Evolutionary conservation across 2,329 filamentous ascomycete species (phyloP).

Genomic region (Samsoniella hepiali): DNA sequence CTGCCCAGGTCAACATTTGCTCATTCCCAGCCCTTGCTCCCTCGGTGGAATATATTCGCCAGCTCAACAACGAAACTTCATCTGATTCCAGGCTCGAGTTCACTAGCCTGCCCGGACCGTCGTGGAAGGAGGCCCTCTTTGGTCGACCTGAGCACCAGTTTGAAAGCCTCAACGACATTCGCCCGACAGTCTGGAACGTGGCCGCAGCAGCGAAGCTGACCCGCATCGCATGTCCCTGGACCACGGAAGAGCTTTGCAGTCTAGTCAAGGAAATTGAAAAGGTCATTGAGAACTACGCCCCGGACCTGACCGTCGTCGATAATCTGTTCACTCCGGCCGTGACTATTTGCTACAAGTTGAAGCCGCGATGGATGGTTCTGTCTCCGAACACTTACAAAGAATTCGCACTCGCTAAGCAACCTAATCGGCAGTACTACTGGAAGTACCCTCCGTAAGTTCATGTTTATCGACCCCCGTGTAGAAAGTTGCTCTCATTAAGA

Average conservation of each 20-base stretch:
- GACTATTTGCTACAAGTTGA: conserved; percentile 16
- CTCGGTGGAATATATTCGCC: neutral
- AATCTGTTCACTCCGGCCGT: conserved; percentile 20
- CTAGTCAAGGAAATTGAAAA: conserved; percentile 13
- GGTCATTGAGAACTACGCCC: conserved; percentile 9
- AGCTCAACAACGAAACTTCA: neutral
- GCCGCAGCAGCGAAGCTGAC: conserved; percentile 4
- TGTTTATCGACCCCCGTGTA: neutral
- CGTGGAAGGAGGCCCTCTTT: conserved; percentile 15
- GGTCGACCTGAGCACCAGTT: conserved; percentile 6
- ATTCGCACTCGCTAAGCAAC: conserved; percentile 12
- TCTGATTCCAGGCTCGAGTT: conserved; percentile 7
- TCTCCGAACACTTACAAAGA: conserved; percentile 19
- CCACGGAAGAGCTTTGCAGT: conserved; percentile 4
- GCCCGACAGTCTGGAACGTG: conserved; percentile 16
- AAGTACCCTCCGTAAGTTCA: conserved; percentile 17
- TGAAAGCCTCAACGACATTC: neutral
- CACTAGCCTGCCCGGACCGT: neutral
- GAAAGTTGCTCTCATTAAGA: neutral
- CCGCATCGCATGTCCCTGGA: conserved; percentile 17
- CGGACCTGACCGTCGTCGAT: conserved; percentile 17
- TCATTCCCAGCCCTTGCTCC: conserved; percentile 12
- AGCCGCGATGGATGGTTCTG: conserved; percentile 16
- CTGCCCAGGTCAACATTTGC: conserved; percentile 20
- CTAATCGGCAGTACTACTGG: conserved; percentile 9